Evolutionary conservation across 2,329 filamentous ascomycete species (phyloP), one percentile per base, ranked within the genome.

Genomic region (Penicillium aurantiogriseum): DNA sequence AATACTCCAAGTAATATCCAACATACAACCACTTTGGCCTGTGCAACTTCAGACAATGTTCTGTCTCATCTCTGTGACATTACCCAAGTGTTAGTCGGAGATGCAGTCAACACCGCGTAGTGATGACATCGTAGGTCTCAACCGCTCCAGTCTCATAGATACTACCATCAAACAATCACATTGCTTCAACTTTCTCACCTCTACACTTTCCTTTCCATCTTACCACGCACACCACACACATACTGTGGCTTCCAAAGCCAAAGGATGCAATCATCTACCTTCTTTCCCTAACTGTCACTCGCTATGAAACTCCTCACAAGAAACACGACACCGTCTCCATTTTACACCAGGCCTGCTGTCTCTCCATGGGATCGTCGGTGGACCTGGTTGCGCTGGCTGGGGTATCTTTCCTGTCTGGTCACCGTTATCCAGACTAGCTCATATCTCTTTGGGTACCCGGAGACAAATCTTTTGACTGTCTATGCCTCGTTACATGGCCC

Each of bases 41-140:
- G 23, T 47, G 5, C 23, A 19, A 46, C 40, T 36, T 8, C 2
- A 23, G 13, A 9, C 11, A 11, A 15, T 19, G 3, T 36, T 7
- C 19, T 19, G 5, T 36, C 6, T 7, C 25, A 27, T 27, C 23
- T 23, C 23, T 23, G 25, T 47, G 15, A 19, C 4, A 49, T 33
- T 49, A 49, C 52, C 15, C 38, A 33, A n/a, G 5, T 33, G 2
- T 42, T 21, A 39, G 27, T 50, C 13, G 53, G 38, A 49, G 40
- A 62, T 53, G 57, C 5, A 61, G 60, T 63, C 61, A 61, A 47
- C 40, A 45, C 49, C 51, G 57, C 61, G 57, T 63, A 59, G 53
- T 60, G 51, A 63, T 63, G 63, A 65, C 61, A 63, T 65, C 55
- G 53, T 56, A 47, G 23, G 15, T 17, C 53, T 19, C 17, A 15